A percentile compares a stretch with the other conserved stretches of the same genome.
Evolutionary conservation across 768 basidiomycete genomes (phyloP).

Genomic region (Podaxis sp.): DNA sequence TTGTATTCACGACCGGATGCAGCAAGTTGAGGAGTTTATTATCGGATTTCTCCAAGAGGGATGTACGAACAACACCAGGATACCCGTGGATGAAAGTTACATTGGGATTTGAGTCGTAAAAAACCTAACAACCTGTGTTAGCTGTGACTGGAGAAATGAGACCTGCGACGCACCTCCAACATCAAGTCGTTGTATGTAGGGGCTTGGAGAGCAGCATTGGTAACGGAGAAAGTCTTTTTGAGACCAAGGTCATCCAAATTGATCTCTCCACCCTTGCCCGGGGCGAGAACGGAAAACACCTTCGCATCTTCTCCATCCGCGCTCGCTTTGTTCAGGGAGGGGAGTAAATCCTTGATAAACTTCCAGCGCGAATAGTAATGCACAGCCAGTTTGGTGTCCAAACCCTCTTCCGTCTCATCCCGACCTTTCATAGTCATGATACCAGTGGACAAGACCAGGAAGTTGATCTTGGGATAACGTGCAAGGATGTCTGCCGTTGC

Average conservation of each 20-base stretch:
- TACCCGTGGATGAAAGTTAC: constrained; percentile 35
- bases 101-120: constrained; percentile 27
- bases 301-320: constrained; percentile 49
- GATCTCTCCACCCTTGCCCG: constrained; percentile 33
- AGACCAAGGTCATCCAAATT: constrained; percentile 46
- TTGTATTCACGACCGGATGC: constrained; percentile 17
- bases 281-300: constrained; percentile 45
- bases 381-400: constrained; percentile 34
- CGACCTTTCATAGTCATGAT: constrained; percentile 36
- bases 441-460: constrained; percentile 44
- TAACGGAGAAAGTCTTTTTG: constrained; percentile 41
- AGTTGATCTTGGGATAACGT: constrained; percentile 46
- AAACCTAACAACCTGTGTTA: constrained; percentile 24
- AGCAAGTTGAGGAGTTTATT: constrained; percentile 22
- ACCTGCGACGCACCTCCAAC: constrained; percentile 39
- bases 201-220: constrained; percentile 30
- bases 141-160: neutral
- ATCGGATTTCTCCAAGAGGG: constrained; percentile 24
- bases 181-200: constrained; percentile 54
- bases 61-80: constrained; percentile 40
- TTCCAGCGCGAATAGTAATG: constrained; percentile 54
- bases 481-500: constrained; percentile 30
- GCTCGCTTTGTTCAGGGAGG: constrained; percentile 40
- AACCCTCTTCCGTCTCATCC: constrained; percentile 31
- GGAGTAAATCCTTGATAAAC: constrained; percentile 44